Evolutionary conservation across 345 rosid genomes (phyloP).

Genomic region (Salix koriyanagi): DNA sequence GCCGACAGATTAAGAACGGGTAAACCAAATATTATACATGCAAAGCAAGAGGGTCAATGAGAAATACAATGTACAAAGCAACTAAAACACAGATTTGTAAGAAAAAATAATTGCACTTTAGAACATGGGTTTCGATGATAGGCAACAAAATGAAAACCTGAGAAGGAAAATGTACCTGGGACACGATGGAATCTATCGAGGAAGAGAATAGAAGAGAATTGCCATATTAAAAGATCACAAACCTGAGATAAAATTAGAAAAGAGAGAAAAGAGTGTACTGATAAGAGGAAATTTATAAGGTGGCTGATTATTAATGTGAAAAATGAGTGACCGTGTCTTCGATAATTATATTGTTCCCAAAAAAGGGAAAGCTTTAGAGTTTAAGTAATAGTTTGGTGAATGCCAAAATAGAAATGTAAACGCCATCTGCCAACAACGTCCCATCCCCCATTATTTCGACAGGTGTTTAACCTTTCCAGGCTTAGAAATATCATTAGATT

Average conservation of each 20-base stretch:
- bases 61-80: not conserved
- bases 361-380: slow-evolving; percentile 3
- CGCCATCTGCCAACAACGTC: not conserved
- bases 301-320: slow-evolving; percentile 1
- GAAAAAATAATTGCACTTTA: not conserved
- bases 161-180: slow-evolving; percentile 12
- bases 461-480: not conserved
- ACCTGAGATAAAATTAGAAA: not conserved
- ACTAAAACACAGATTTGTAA: not conserved
- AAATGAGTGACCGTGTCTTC: slow-evolving; percentile 26
- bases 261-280: not conserved
- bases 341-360: slow-evolving; percentile 18
- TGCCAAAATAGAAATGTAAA: not conserved
- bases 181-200: slow-evolving; percentile 3
- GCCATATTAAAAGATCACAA: not conserved
- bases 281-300: not conserved
- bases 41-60: not conserved
- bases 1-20: not conserved
- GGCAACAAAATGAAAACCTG: not conserved
- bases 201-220: slow-evolving; percentile 1
- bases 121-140: not conserved
- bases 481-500: too few relatives aligned
- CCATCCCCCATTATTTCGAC: not conserved
- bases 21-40: not conserved
- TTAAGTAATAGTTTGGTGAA: not conserved